phyloP scores from a whole-genome alignment of 2,329 filamentous ascomycete genomes.

The Leptographium flavum region DNA sequence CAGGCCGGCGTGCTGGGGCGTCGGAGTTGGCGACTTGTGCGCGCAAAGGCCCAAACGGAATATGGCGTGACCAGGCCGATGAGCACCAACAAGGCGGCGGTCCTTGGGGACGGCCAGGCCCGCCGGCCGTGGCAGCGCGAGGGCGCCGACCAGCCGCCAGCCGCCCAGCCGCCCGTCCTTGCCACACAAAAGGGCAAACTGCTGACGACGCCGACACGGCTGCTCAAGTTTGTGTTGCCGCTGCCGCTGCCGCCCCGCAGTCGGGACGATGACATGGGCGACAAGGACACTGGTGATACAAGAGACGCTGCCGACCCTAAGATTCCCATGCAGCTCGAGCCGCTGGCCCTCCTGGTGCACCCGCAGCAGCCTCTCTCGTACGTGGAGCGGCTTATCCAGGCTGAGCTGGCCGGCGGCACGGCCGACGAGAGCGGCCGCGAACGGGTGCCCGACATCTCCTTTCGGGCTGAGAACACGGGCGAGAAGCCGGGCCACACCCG shows the following conservation, averaged over 20 bases:
- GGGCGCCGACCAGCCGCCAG: too few relatives aligned
- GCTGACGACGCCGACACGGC: constrained; percentile 63
- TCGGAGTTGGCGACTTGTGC: too few relatives aligned
- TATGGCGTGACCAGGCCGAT: too few relatives aligned
- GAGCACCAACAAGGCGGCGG: too few relatives aligned
- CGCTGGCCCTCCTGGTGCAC: constrained; percentile 71
- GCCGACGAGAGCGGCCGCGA: constrained; percentile 42
- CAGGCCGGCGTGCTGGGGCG: too few relatives aligned
- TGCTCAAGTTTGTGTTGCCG: constrained; percentile 70
- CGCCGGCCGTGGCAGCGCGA: too few relatives aligned
- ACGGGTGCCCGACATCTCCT: constrained; percentile 59
- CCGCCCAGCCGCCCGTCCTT: not conserved
- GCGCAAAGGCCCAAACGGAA: too few relatives aligned
- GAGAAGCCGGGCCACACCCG: not conserved
- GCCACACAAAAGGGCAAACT: constrained; percentile 43
- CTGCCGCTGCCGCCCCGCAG: constrained; percentile 31
- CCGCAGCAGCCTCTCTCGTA: constrained; percentile 86
- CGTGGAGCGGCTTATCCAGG: constrained; percentile 76
- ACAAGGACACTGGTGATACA: constrained; percentile 20
- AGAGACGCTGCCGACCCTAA: too few relatives aligned
- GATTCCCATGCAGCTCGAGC: constrained; percentile 57
- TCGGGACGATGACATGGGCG: too few relatives aligned
- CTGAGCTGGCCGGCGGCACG: constrained; percentile 60
- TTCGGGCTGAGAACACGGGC: constrained; percentile 59
- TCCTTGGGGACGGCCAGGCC: too few relatives aligned